phyloP scores from a whole-genome alignment of 805 yeast species.

The Suhomyces sp. region DNA sequence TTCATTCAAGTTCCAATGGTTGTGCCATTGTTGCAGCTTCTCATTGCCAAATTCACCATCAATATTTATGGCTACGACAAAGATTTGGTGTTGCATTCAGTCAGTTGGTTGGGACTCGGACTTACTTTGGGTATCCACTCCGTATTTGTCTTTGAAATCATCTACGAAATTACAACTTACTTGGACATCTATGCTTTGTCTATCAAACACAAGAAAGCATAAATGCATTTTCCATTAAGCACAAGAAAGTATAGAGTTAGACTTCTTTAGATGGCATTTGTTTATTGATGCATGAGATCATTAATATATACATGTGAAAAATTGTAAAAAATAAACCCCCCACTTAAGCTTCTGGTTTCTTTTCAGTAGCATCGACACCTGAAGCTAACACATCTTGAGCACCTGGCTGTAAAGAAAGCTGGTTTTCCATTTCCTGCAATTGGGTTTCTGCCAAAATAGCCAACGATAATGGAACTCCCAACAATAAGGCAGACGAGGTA shows the following conservation, averaged over 20 bases:
- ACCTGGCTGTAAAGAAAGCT: slow-evolving; percentile 76
- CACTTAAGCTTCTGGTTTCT: slow-evolving; percentile 16
- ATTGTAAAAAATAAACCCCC: background rate
- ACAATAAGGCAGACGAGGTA: slow-evolving; percentile 75
- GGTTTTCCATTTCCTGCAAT: slow-evolving; percentile 90
- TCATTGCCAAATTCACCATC: slow-evolving; percentile 33
- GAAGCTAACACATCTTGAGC: slow-evolving; percentile 73
- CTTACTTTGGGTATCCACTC: slow-evolving; percentile 65
- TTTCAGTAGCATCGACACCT: slow-evolving; percentile 42
- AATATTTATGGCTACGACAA: slow-evolving; percentile 36
- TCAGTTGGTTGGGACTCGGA: slow-evolving; percentile 67
- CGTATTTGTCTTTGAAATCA: slow-evolving; percentile 71
- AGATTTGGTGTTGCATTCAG: slow-evolving; percentile 43
- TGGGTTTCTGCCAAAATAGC: slow-evolving; percentile 92
- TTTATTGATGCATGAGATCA: background rate
- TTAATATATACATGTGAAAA: slow-evolving; percentile 1
- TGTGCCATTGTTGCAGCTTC: slow-evolving; percentile 54
- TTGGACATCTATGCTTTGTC: slow-evolving; percentile 83
- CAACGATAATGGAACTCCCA: slow-evolving; percentile 91
- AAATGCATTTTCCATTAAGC: slow-evolving; percentile 76
- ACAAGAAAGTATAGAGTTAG: slow-evolving; percentile 48
- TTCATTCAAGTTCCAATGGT: slow-evolving; percentile 64
- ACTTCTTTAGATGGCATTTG: background rate
- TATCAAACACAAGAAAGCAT: slow-evolving; percentile 71
- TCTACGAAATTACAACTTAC: slow-evolving; percentile 73